These are phyloP conservation scores for Talaromyces proteolyticus DNA, from an alignment of 495 filamentous ascomycete species.

Conservation along the genomic window DNA sequence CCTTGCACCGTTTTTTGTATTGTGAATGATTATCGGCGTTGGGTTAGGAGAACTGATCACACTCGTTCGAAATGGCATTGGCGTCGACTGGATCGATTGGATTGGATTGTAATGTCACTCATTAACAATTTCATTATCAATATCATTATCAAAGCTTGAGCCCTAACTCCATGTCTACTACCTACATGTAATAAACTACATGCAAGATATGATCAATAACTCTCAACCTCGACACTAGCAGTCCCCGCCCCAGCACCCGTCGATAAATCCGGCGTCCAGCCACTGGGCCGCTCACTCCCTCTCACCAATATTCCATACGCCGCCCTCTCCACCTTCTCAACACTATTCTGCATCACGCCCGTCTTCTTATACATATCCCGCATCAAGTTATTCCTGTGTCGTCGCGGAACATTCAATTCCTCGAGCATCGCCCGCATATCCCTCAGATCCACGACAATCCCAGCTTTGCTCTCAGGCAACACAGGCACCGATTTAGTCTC, in stretches of 20 bases:
- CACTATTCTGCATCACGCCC: conserved; percentile 78
- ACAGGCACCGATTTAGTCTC: background rate
- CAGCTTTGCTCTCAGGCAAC: conserved; percentile 21
- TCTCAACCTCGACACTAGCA: conserved; percentile 31
- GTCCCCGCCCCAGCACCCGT: conserved; percentile 18
- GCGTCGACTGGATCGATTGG: too few species aligned
- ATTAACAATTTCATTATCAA: too few species aligned
- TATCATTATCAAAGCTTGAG: too few species aligned
- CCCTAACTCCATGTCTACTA: too few species aligned
- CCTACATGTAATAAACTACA: too few species aligned
- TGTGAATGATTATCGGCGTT: background rate
- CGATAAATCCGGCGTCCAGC: conserved; percentile 82
- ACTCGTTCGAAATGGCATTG: too few species aligned
- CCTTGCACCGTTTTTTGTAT: background rate
- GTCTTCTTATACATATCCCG: conserved; percentile 73
- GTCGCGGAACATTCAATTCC: conserved; percentile 48
- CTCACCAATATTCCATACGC: conserved; percentile 82
- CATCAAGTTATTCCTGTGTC: conserved; percentile 33
- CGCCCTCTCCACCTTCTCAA: conserved; percentile 89
- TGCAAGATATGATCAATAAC: conserved; percentile 29
- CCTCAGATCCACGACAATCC: conserved; percentile 68
- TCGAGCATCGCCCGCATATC: conserved; percentile 69
- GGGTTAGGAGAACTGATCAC: background rate
- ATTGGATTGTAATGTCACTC: too few species aligned
- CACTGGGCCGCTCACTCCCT: conserved; percentile 81